Evolutionary conservation across 2,329 filamentous ascomycete genomes (phyloP).

Genomic region (Kalmusia sp.): DNA sequence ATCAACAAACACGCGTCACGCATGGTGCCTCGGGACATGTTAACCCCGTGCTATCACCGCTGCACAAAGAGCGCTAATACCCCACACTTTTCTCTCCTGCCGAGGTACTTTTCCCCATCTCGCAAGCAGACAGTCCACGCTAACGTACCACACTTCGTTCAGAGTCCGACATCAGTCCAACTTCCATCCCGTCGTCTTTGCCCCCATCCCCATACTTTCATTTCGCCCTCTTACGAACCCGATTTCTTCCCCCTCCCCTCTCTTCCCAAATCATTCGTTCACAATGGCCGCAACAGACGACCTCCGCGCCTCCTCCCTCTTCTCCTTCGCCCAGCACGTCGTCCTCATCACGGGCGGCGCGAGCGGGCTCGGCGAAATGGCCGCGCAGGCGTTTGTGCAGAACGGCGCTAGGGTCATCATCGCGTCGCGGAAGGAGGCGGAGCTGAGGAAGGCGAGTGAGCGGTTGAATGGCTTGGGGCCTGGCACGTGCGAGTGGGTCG

Average conservation of each 20-base stretch:
- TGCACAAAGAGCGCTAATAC: too few relatives aligned
- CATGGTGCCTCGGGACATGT: background rate
- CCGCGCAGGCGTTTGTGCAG: constrained; percentile 60
- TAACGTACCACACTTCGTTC: background rate
- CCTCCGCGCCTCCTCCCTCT: constrained; percentile 42
- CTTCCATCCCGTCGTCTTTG: too few relatives aligned
- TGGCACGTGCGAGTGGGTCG: constrained; percentile 58
- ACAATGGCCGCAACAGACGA: constrained; percentile 23
- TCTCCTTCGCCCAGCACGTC: constrained; percentile 46
- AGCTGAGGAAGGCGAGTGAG: constrained; percentile 54
- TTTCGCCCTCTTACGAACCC: too few relatives aligned
- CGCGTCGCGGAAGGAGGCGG: constrained; percentile 60
- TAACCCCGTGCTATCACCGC: background rate
- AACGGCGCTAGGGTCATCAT: constrained; percentile 62
- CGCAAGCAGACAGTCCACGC: too few relatives aligned
- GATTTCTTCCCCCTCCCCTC: too few relatives aligned
- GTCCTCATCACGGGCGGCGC: constrained; percentile 60
- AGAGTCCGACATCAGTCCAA: background rate
- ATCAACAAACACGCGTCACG: too few relatives aligned
- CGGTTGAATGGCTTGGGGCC: constrained; percentile 60
- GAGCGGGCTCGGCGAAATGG: constrained; percentile 62
- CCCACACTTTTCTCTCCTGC: background rate
- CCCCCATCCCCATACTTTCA: too few relatives aligned
- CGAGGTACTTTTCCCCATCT: background rate
- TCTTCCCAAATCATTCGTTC: background rate